Conservation (phyloP, 2,329 filamentous ascomycete species). For the Colletotrichum higginsianum region DNA sequence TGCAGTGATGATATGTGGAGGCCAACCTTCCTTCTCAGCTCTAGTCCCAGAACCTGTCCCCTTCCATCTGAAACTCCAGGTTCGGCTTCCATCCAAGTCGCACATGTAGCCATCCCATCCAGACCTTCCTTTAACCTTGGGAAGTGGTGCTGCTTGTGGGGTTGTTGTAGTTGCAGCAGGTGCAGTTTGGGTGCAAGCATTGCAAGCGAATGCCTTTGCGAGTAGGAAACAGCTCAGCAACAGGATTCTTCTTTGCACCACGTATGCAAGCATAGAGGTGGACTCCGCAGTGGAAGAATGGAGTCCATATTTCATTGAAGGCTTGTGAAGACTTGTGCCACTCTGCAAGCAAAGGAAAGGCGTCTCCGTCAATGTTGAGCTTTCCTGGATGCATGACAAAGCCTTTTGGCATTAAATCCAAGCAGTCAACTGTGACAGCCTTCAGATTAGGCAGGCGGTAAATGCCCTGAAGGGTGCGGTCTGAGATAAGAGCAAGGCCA, state of each 20-base stretch:
- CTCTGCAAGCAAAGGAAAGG: neutral
- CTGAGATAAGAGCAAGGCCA: neutral
- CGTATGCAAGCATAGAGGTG: neutral
- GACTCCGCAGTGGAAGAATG: neutral
- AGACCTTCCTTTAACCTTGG: neutral
- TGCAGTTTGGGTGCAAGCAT: conserved; percentile 5
- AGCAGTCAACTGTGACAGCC: neutral
- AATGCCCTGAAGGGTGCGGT: neutral
- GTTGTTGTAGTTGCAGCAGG: neutral
- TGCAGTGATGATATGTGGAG: neutral
- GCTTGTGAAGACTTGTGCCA: neutral
- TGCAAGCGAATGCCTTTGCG: neutral
- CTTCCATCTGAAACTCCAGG: neutral
- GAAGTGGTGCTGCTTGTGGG: neutral
- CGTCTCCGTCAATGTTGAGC: neutral
- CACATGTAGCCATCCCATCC: neutral
- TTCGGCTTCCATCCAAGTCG: neutral
- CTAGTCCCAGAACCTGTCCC: neutral
- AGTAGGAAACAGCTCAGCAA: neutral
- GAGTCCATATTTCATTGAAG: neutral
- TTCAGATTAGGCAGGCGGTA: neutral
- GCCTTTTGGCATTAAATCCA: neutral
- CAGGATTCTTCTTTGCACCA: neutral
- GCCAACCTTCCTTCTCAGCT: neutral
- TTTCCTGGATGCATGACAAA: neutral